Evolutionary conservation across 352 stramenopile genomes (phyloP), one percentile per base, ranked within the genome.

Genomic region (Globisporangium megalacanthum): DNA sequence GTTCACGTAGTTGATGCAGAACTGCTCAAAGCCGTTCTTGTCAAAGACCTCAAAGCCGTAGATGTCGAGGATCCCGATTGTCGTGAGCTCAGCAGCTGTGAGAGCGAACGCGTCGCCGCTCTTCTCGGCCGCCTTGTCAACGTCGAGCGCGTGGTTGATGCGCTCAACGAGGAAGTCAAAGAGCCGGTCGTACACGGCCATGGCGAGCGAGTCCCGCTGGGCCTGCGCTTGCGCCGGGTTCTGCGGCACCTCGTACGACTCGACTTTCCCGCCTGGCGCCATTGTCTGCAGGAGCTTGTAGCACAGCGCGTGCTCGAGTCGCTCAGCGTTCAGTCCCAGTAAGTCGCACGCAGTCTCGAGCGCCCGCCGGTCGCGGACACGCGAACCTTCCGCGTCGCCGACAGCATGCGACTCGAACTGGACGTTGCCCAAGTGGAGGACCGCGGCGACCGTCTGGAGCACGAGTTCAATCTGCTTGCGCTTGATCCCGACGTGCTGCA

Each of bases 111-210:
- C 35, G 35, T 39, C 35, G 35, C 35, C 35, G 35, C 35, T 39
- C 35, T 39, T 39, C 35, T 39, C 35, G 10, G 35, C 35, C 35
- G 6, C 10, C 44, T 49, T 14, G 54, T 90, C 79, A 44, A 83
- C 79, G 17, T 82, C 70, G 6, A 94, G 63, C 15, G 84, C 96
- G 10, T 59, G 66, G 54, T 94, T 94, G 64, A 94, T 90, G 29
- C 68, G 80, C 37, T 85, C 73, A 39, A 99, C 95, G 15, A 99
- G 72, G 95, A 95, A 99, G 57, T 98, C 75, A 63, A 99, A 99
- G 11, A 98, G 61, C 58, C 94, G 96, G 3, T 88, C 95, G 69
- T 99, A 99, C 44, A 98, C 89, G 42, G 96, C 79, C 75, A 98
- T 99, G 0, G 95, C 89, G 22, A 99, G 79, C 7, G 94, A 94